Percentiles rank a stretch among this genome's conserved stretches.
Conservation (phyloP, 441 rosid genomes). For the Gossypium aridum region DNA sequence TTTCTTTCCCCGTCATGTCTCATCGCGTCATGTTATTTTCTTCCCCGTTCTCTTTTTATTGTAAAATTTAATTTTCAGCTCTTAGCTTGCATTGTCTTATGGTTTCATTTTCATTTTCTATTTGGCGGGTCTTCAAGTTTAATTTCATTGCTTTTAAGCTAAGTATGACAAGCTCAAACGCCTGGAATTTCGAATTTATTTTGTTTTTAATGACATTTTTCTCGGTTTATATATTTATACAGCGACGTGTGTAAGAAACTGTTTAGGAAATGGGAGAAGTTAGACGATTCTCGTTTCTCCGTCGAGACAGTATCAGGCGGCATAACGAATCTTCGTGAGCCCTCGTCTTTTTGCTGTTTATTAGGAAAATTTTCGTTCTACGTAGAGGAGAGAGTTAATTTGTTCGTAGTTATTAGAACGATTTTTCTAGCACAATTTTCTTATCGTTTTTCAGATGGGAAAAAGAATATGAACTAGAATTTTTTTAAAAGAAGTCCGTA, state of each 20-base stretch:
- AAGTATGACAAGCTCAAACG: background rate
- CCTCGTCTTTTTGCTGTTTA: background rate
- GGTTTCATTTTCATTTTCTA: background rate
- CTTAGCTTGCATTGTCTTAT: background rate
- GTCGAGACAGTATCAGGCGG: constrained; percentile 87
- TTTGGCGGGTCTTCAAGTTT: background rate
- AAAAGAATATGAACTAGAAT: background rate
- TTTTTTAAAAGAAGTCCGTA: background rate
- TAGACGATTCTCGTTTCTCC: constrained; percentile 60
- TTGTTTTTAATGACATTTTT: background rate
- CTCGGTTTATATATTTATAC: constrained; percentile 9
- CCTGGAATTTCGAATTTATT: background rate
- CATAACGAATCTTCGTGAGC: constrained; percentile 87
- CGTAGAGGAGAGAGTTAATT: background rate
- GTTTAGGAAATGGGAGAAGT: constrained; percentile 63
- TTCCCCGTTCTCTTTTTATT: background rate
- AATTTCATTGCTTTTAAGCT: background rate
- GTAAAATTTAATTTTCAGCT: background rate
- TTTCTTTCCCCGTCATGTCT: constrained; percentile 40
- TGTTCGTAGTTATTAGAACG: background rate
- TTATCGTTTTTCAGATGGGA: background rate
- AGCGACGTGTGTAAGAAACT: constrained; percentile 85
- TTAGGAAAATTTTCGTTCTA: background rate
- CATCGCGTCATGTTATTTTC: constrained; percentile 51
- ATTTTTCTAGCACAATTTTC: background rate